A percentile compares a stretch with the other conserved stretches of the same genome.
phyloP scores from a whole-genome alignment of 345 rosid species.

The Corchorus capsularis region DNA sequence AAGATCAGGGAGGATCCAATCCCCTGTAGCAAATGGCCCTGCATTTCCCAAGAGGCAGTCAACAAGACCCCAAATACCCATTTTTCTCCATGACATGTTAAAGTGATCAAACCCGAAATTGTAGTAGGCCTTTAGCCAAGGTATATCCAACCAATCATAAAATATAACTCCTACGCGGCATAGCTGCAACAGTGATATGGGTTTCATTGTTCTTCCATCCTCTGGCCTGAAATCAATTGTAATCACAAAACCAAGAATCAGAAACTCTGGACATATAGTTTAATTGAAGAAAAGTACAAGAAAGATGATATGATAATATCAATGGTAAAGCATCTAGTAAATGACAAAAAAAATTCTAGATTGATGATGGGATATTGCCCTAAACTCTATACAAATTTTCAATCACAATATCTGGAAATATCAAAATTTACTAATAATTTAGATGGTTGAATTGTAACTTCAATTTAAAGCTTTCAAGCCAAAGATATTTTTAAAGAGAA shows the following conservation, averaged over 20 bases:
- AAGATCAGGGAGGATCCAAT: constrained; percentile 96
- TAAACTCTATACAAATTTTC: not conserved
- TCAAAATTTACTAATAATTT: not conserved
- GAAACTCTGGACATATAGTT: not conserved
- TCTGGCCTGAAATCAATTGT: constrained; percentile 58
- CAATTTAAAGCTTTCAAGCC: not conserved
- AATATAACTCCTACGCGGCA: constrained; percentile 79
- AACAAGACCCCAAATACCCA: constrained; percentile 66
- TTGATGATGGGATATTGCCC: not conserved
- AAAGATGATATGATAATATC: not conserved
- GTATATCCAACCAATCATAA: constrained; percentile 92
- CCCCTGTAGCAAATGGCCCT: constrained; percentile 83
- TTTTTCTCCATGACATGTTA: constrained; percentile 74
- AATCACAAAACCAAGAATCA: constrained; percentile 15
- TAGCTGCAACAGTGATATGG: constrained; percentile 72
- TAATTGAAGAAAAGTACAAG: not conserved
- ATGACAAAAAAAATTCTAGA: not conserved
- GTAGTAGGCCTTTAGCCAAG: constrained; percentile 82
- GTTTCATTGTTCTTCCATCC: constrained; percentile 78
- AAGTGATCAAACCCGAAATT: constrained; percentile 95
- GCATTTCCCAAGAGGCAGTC: constrained; percentile 70
- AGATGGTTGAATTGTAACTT: not conserved
- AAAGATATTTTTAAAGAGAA: constrained; percentile 25
- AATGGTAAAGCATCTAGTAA: not conserved
- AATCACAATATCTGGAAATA: not conserved